Percentiles rank a stretch among this genome's conserved stretches.
Conservation (phyloP, 306 rosid genomes). For the Arachis hypogaea region DNA sequence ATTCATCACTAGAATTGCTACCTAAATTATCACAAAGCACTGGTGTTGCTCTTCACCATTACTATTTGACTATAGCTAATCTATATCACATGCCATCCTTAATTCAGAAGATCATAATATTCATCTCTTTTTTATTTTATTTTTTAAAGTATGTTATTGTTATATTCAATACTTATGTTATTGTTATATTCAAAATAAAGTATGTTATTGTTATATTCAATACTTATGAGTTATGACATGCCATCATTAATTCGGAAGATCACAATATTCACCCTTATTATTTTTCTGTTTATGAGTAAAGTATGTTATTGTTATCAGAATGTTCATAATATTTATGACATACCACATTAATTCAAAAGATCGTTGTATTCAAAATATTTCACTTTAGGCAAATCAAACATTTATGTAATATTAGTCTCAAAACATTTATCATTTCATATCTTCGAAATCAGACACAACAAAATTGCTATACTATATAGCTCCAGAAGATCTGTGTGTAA, state of each 20-base stretch:
- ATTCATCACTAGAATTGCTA: not conserved
- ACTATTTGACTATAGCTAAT: not conserved
- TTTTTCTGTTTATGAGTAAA: constrained; percentile 2
- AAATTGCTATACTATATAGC: constrained; percentile 4
- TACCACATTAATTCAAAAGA: too few relatives aligned
- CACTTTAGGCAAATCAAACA: constrained; percentile 1
- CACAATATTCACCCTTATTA: not conserved
- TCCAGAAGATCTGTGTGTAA: constrained; percentile 25
- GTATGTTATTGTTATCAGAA: not conserved
- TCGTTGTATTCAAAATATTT: too few relatives aligned
- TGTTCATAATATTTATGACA: not conserved
- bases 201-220: too few relatives aligned
- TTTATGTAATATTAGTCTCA: constrained; percentile 8
- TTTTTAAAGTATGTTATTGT: too few relatives aligned
- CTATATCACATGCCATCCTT: too few relatives aligned
- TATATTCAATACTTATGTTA: too few relatives aligned
- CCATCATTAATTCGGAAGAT: constrained; percentile 4
- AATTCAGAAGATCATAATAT: too few relatives aligned
- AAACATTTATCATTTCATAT: not conserved
- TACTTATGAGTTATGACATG: not conserved
- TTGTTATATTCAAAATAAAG: too few relatives aligned
- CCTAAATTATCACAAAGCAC: constrained; percentile 4
- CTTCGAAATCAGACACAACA: not conserved
- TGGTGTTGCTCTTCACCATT: constrained; percentile 22
- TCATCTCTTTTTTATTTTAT: too few relatives aligned